Evolutionary conservation across 345 rosid species (phyloP), one percentile per base, ranked within the genome.

Genomic region (Eucalyptus rudis): DNA sequence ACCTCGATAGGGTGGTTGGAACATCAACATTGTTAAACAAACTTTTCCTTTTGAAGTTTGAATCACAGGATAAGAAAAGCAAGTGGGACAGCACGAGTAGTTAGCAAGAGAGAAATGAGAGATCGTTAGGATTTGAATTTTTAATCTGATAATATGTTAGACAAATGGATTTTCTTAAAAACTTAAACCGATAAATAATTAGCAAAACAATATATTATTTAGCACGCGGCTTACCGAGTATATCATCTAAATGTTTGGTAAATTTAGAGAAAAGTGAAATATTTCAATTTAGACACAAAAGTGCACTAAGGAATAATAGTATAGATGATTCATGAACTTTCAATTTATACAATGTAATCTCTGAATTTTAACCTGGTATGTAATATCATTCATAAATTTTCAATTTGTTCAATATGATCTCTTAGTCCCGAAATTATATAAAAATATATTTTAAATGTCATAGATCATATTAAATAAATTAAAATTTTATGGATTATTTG

Each of bases 281-380:
- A 1, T 66, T 66, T 66, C 10, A 33, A 8, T 66, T 31, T 31
- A 66, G 40, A 66, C 4, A 66, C 79, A 15, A 15, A 47, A 47
- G 49, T 47, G 13, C 49, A 47, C 49, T 47, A 1, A 47, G 49
- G 13, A 47, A 47, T 47, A 47, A 47, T 47, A 47, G 49, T 47
- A 47, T 47, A 47, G 13, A 47, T 47, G 49, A 13, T 47, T 47
- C 49, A 47, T 47, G 49, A 47, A 47, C 13, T 47, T 47, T 47
- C 3, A 66, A 15, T 66, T 14, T 7, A 4, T n/a, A 31, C 3
- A 66, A 66, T 66, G 8, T 15, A 14, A n/a, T n/a, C 3, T 4
- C 8, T 7, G 10, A n/a, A n/a, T 4, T 66, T 66, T n/a, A 15
- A 1, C 40, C 8, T 1, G 1, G 31, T n/a, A 6, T 7, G 8